Percentiles rank a stretch among this genome's conserved stretches.
These are phyloP conservation scores for Acacia crassicarpa DNA, from an alignment of 306 rosid genomes.

Conservation along the genomic window DNA sequence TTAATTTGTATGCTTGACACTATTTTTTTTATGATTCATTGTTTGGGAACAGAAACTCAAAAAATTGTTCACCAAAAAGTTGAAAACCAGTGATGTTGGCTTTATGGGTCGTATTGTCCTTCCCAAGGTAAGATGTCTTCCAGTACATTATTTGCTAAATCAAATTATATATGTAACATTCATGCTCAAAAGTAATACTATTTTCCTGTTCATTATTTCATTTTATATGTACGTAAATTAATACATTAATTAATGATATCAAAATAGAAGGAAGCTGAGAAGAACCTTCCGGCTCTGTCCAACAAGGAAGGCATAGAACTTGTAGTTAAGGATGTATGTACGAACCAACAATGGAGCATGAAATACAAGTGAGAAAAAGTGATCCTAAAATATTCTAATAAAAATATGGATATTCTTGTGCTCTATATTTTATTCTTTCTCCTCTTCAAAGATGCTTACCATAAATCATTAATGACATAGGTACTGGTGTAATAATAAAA, in stretches of 20 bases:
- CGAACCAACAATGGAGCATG: conserved; percentile 44
- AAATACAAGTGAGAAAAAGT: conserved; percentile 50
- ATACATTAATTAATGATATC: background rate
- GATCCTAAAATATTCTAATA: background rate
- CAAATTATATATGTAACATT: background rate
- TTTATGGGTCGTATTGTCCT: conserved; percentile 60
- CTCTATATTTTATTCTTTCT: background rate
- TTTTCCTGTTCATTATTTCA: background rate
- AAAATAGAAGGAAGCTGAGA: conserved; percentile 61
- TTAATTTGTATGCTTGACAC: background rate
- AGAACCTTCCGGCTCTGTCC: conserved; percentile 48
- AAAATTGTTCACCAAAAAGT: conserved; percentile 46
- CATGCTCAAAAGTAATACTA: background rate
- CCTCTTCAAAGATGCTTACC: background rate
- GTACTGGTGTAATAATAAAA: conserved; percentile 61
- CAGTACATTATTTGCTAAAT: background rate
- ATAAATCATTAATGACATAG: conserved; percentile 30
- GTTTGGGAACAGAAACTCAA: conserved; percentile 37
- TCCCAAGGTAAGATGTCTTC: conserved; percentile 59
- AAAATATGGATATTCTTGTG: background rate
- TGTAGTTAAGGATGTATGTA: conserved; percentile 46
- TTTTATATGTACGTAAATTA: background rate
- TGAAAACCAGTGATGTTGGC: conserved; percentile 58
- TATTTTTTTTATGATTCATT: background rate
- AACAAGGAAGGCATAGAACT: conserved; percentile 50